These are phyloP conservation scores for Phlebopus sp. DNA, from an alignment of 1,284 basidiomycete genomes.

Conservation along the genomic window DNA sequence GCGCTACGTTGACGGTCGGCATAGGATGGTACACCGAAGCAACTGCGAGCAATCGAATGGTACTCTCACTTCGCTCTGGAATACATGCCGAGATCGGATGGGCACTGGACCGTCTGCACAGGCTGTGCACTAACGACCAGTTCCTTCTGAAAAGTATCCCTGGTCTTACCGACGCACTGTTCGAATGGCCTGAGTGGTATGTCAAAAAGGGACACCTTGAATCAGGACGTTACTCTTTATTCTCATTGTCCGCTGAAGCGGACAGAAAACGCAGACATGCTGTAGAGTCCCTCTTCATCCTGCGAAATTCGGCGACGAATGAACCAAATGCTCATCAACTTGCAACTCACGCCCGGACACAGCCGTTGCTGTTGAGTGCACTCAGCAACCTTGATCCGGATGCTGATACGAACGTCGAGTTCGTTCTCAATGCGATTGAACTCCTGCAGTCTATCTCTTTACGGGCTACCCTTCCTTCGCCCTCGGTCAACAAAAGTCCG, in stretches of 20 bases:
- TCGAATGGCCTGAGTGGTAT: conserved; percentile 82
- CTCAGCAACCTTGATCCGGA: conserved; percentile 54
- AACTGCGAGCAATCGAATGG: conserved; percentile 73
- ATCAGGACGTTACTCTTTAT: conserved; percentile 44
- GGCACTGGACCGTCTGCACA: conserved; percentile 76
- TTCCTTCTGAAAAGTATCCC: conserved; percentile 68
- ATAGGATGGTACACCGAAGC: conserved; percentile 80
- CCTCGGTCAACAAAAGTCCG: conserved; percentile 37
- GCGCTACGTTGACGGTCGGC: conserved; percentile 5
- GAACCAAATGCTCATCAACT: conserved; percentile 64
- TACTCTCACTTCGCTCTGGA: conserved; percentile 73
- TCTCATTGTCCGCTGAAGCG: conserved; percentile 50
- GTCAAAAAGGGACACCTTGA: conserved; percentile 49
- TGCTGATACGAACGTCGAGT: conserved; percentile 64
- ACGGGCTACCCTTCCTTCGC: conserved; percentile 38
- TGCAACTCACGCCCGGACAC: conserved; percentile 53
- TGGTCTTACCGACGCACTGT: conserved; percentile 73
- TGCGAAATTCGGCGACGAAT: conserved; percentile 72
- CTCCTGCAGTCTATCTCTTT: conserved; percentile 54
- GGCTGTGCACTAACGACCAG: conserved; percentile 71
- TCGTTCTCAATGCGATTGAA: conserved; percentile 66
- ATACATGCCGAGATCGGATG: conserved; percentile 75
- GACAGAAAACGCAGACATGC: conserved; percentile 61
- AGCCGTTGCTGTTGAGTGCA: conserved; percentile 56
- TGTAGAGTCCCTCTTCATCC: conserved; percentile 70